Base-by-base conservation (phyloP, 148 eudicot species). In the Fagopyrum tataricum region DNA sequence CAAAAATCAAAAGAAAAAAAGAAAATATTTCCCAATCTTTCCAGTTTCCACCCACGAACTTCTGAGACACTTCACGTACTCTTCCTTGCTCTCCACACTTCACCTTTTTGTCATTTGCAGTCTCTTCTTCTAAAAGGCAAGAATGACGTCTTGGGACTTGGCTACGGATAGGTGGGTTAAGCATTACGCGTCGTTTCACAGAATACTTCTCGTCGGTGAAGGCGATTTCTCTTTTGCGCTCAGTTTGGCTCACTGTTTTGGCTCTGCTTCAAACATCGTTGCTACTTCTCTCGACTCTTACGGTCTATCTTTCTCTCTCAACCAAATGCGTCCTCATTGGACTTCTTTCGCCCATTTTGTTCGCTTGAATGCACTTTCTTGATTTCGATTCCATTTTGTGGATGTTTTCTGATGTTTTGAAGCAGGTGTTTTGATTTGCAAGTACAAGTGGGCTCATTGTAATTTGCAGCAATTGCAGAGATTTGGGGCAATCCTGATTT, bases 171-270 rank as follows among this genome's bases (percentile, higher is more conserved):
- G n/a, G 14, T 42, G 48, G 72, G 15, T 20, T 14, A 70, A 70
- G 26, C 72, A 70, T 31, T 70, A 70, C 52, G 20, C 72, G 51
- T 70, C 72, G 51, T 70, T 13, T 52, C 91, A 87, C 44, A 42
- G 73, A 20, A 85, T 87, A 31, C 78, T 87, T 6, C 55, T 85
- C 17, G 84, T 82, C 13, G 88, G 88, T 58, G 88, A 85, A 76
- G 88, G 88, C 7, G 88, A 85, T 58, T 80, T 85, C 78, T 85
- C 88, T 4, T 85, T 85, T 47, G 76, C 84, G 2, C 26, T 78
- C 12, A 71, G 73, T 24, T 82, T 85, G 79, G 84, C 88, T 17
- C 47, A 0, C 11, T 44, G 77, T 39, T 82, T 85, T 31, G 79
- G 67, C 52, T 82, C 82, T 73, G 85, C 78, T 55, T 55, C 73